Conservation (phyloP, 352 stramenopile genomes). For the Globisporangium emineosum region DNA sequence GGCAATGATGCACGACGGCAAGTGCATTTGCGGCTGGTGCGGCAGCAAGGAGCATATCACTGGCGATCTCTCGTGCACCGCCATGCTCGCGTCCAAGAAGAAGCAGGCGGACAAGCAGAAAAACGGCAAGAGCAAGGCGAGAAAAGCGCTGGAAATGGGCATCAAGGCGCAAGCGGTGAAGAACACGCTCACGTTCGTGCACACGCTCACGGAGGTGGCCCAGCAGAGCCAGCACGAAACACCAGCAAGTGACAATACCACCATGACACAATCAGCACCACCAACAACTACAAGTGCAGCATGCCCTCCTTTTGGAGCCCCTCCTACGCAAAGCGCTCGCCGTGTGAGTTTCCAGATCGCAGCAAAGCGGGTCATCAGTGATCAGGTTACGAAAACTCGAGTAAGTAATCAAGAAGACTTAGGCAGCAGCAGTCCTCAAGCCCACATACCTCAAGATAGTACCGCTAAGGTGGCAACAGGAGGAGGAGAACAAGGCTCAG, state of each 20-base stretch:
- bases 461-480: not conserved
- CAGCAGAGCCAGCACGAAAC: conserved; percentile 12
- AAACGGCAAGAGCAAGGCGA: conserved; percentile 26
- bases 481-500: not conserved
- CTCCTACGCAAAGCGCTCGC: not conserved
- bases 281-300: not conserved
- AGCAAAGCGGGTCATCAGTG: conserved; percentile 33
- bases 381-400: not conserved
- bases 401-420: conserved; percentile 22
- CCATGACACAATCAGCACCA: not conserved
- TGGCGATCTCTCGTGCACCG: conserved; percentile 41
- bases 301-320: not conserved
- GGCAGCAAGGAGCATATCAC: conserved; percentile 72
- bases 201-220: conserved; percentile 20
- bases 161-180: conserved; percentile 41
- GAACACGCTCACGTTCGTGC: conserved; percentile 45
- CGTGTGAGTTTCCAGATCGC: conserved; percentile 32
- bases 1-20: conserved; percentile 83
- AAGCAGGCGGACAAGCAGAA: conserved; percentile 57
- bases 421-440: not conserved
- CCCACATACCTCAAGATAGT: not conserved
- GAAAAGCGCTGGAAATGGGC: conserved; percentile 25
- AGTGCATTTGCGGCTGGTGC: conserved; percentile 79
- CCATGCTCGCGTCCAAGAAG: conserved; percentile 49
- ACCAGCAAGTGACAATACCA: not conserved